phyloP scores from a whole-genome alignment of 73 alveolate genomes.

The Blepharisma japonicum region DNA sequence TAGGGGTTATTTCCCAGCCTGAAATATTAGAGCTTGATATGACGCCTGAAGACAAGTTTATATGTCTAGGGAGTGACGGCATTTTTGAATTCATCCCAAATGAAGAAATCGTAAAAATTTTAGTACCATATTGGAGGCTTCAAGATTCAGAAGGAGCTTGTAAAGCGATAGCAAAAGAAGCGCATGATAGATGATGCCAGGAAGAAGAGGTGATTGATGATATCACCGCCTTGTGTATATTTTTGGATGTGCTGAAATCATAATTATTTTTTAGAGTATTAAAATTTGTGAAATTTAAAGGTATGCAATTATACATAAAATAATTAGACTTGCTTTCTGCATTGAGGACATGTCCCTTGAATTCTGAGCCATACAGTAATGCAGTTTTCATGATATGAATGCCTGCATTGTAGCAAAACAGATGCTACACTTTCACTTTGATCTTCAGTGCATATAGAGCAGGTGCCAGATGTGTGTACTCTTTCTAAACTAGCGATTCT shows the following conservation, averaged over 20 bases:
- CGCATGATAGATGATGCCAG: slow-evolving; percentile 43
- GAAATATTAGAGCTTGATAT: slow-evolving; percentile 6
- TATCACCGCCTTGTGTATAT: slow-evolving; percentile 39
- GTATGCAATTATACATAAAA: neutral
- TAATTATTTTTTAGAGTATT: neutral
- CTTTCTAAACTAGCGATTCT: too few relatives aligned
- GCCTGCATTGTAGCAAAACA: slow-evolving; percentile 75
- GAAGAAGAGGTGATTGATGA: slow-evolving; percentile 47
- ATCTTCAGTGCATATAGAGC: too few relatives aligned
- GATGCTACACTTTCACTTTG: too few relatives aligned
- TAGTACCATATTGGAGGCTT: slow-evolving; percentile 30
- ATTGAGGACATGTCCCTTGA: slow-evolving; percentile 84
- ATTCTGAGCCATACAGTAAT: slow-evolving; percentile 75
- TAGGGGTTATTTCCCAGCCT: slow-evolving; percentile 88
- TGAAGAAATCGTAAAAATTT: slow-evolving; percentile 46
- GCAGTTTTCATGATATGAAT: slow-evolving; percentile 81
- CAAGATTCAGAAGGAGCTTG: slow-evolving; percentile 52
- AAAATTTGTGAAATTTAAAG: neutral
- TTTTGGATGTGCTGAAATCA: slow-evolving; percentile 28
- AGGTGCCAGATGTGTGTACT: too few relatives aligned
- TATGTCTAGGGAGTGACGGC: slow-evolving; percentile 73
- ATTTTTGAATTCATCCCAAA: slow-evolving; percentile 81
- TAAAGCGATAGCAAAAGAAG: slow-evolving; percentile 44
- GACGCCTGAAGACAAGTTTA: slow-evolving; percentile 53
- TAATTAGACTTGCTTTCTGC: slow-evolving; percentile 62